Base-by-base conservation (phyloP, 768 basidiomycete genomes). In the Leccinum boreale region DNA sequence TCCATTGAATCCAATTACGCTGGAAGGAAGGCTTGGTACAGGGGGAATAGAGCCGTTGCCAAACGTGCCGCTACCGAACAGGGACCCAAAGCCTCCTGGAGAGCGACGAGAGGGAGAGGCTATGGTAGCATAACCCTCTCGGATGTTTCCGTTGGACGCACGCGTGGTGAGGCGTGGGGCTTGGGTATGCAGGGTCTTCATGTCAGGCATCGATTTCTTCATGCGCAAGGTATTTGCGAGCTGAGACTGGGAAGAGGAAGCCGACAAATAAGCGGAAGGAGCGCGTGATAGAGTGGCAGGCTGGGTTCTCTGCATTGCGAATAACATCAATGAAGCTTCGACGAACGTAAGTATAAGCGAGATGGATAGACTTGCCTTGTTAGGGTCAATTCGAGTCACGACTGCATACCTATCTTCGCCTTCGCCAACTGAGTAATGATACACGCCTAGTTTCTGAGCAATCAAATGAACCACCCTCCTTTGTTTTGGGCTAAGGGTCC, bases 151-250 rank as follows among this genome's bases (percentile, higher is more conserved):
- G 70, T 92, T 94, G 49, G 91, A 94, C 17, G 90, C 81, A 59
- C 91, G 88, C 15, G 88, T 87, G 57, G 77, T 84, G 49, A 94
- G 81, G 52, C 91, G 87, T 33, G 90, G 91, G 1, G 87, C 86
- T 65, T 87, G 85, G 17, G 86, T 79, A 59, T 92, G 91, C 62
- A 93, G 74, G 15, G 89, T 89, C 76, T 92, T 92, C 85, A 98
- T 86, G 74, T 98, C 94, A 3, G 97, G 97, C 97, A 98, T 98
- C 23, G 94, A 96, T 76, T 97, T 97, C 80, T 98, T 98, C 73
- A 88, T 85, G 44, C 95, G 87, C 55, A 98, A 82, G 44, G 85
- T 78, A 54, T 67, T 76, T 17, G 73, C 71, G 49, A 77, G 79
- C 62, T 73, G 78, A 63, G 77, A 76, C 62, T 67, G 68, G 67